Evolutionary conservation across 768 basidiomycete species (phyloP).

Genomic region (Chalciporus pseudorubinellus): DNA sequence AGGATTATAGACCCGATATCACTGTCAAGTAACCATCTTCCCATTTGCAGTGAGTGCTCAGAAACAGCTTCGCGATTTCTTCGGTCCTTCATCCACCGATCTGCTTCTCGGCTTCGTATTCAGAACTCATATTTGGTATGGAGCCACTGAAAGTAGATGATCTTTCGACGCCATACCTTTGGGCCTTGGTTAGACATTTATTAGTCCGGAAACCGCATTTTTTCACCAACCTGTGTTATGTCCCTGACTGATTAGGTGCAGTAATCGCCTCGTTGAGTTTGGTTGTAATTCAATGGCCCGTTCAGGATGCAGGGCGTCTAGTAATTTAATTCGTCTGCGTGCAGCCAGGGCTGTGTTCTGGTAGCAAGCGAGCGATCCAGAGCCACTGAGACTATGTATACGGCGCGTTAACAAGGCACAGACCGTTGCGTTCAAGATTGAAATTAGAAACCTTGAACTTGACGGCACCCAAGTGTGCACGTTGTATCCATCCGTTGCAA

Average conservation of each 20-base stretch:
- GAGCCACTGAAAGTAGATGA: conserved; percentile 12
- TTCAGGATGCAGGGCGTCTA: not conserved
- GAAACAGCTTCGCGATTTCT: conserved; percentile 12
- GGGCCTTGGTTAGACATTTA: no score
- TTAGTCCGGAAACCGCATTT: no score
- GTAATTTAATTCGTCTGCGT: not conserved
- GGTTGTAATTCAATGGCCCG: not conserved
- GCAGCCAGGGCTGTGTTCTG: not conserved
- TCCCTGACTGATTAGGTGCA: no score
- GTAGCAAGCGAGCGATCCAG: not conserved
- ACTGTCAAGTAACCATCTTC: conserved; percentile 8
- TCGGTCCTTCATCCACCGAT: conserved; percentile 24
- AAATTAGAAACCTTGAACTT: not conserved
- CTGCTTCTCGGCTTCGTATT: conserved; percentile 22
- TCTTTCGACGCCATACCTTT: not conserved
- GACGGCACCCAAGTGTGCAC: not conserved
- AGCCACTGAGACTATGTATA: not conserved
- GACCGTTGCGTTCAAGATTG: conserved; percentile 1
- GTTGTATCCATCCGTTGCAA: conserved; percentile 6
- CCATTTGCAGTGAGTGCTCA: conserved; percentile 12
- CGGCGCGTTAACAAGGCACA: not conserved
- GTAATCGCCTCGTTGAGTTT: no score
- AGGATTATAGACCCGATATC: not conserved
- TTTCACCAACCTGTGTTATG: no score
- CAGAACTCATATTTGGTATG: conserved; percentile 14